Percentiles rank a stretch among this genome's conserved stretches.
These are phyloP conservation scores for Byssochlamys sp. DNA, from an alignment of 2,329 filamentous ascomycete species.

Conservation along the genomic window DNA sequence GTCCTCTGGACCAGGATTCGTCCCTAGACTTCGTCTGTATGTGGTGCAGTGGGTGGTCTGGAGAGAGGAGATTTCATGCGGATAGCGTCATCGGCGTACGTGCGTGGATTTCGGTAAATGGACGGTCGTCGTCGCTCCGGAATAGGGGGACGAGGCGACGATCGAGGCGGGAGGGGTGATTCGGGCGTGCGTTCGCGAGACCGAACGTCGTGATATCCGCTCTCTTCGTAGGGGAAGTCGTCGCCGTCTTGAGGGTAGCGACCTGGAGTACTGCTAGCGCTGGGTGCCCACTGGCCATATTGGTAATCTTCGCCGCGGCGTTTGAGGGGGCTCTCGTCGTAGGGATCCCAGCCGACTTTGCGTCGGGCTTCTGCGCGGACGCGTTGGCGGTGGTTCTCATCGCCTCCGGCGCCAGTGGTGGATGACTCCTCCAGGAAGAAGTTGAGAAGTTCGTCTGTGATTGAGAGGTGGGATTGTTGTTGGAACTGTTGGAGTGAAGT, in stretches of 20 bases:
- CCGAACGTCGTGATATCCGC: conserved; percentile 19
- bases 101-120: conserved; percentile 8
- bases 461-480: conserved; percentile 77
- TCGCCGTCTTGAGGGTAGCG: conserved; percentile 14
- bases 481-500: conserved; percentile 85
- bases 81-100: conserved; percentile 3
- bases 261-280: conserved; percentile 15
- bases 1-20: conserved; percentile 12
- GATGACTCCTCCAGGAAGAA: conserved; percentile 71
- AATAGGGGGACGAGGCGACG: conserved; percentile 13
- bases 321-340: conserved; percentile 62
- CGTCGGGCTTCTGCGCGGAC: conserved; percentile 51
- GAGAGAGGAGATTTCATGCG: conserved; percentile 27
- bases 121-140: conserved; percentile 4
- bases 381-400: conserved; percentile 51
- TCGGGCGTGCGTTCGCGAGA: conserved; percentile 26
- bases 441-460: conserved; percentile 77
- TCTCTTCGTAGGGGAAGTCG: conserved; percentile 10
- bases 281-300: conserved; percentile 27
- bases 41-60: conserved; percentile 16
- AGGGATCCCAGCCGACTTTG: conserved; percentile 61
- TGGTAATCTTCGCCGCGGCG: conserved; percentile 57
- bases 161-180: conserved; percentile 12
- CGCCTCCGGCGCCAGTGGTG: conserved; percentile 55
- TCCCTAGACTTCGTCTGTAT: conserved; percentile 23